Evolutionary conservation across 306 rosid species (phyloP).

Genomic region (Geum urbanum): DNA sequence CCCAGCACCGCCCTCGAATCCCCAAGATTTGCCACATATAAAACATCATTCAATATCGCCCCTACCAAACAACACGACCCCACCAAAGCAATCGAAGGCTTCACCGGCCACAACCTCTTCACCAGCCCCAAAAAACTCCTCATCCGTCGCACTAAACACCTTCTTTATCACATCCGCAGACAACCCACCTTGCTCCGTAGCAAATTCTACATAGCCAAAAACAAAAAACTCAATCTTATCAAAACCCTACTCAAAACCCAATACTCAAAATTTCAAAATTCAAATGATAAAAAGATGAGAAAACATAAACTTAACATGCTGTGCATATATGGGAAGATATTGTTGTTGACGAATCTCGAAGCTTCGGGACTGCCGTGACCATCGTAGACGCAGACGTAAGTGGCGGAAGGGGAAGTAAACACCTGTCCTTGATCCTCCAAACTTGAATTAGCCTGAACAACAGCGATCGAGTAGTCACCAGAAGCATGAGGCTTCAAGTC

Average conservation of each 20-base stretch:
- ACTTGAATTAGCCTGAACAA: no score
- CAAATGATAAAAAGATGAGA: neutral
- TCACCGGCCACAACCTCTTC: conserved; percentile 45
- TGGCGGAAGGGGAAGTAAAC: conserved; percentile 62
- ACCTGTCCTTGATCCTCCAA: no score
- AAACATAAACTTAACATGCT: conserved; percentile 28
- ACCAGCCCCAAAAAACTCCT: conserved; percentile 69
- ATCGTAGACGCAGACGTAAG: conserved; percentile 80
- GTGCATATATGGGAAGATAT: conserved; percentile 60
- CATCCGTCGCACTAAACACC: conserved; percentile 82
- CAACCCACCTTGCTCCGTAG: conserved; percentile 73
- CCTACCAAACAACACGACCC: no score
- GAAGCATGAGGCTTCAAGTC: no score
- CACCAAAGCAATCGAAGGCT: conserved; percentile 28
- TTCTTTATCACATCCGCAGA: conserved; percentile 75
- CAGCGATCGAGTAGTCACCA: no score
- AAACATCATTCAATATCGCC: no score
- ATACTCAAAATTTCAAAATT: neutral
- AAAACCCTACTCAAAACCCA: neutral
- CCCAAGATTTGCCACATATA: no score
- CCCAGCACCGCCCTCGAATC: no score
- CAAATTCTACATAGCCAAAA: conserved; percentile 48
- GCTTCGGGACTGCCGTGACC: conserved; percentile 98
- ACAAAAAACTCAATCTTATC: conserved; percentile 5
- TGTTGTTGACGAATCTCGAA: conserved; percentile 74